Conservation (phyloP, 441 rosid genomes). For the Brassica hybrid region DNA sequence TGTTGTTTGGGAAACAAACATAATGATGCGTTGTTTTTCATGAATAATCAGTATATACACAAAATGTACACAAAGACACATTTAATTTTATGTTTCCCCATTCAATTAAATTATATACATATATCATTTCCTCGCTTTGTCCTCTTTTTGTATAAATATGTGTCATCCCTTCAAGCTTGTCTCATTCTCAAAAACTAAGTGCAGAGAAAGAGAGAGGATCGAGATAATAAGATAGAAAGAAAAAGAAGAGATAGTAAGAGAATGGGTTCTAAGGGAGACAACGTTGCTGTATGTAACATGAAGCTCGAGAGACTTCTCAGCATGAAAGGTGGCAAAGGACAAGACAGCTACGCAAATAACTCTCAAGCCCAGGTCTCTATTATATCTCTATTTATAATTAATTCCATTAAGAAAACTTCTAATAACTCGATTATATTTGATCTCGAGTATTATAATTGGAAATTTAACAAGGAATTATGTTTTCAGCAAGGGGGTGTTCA, state of each 20-base stretch:
- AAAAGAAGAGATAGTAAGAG: conserved; percentile 16
- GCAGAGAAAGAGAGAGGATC: conserved; percentile 10
- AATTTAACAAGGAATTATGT: not conserved
- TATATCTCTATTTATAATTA: not conserved
- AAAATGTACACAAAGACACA: conserved; percentile 32
- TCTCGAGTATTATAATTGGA: not conserved
- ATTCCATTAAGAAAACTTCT: not conserved
- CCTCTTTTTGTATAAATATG: conserved; percentile 38
- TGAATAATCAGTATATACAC: conserved; percentile 39
- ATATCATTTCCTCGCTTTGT: conserved; percentile 24
- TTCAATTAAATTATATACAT: conserved; percentile 30
- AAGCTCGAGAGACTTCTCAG: conserved; percentile 84
- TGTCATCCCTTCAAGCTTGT: conserved; percentile 23
- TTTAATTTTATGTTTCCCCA: conserved; percentile 42
- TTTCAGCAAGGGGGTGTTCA: conserved; percentile 13
- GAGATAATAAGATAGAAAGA: conserved; percentile 12
- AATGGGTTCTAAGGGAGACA: conserved; percentile 63
- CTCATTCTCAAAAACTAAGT: conserved; percentile 32
- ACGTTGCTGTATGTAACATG: conserved; percentile 64
- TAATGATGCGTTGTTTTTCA: conserved; percentile 40
- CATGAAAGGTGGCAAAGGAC: conserved; percentile 98
- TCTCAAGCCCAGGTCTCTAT: conserved; percentile 88
- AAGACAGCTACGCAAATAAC: conserved; percentile 90
- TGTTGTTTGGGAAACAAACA: conserved; percentile 42
- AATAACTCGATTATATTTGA: not conserved